Conservation (phyloP, 441 rosid species). For the Lepidium campestre region DNA sequence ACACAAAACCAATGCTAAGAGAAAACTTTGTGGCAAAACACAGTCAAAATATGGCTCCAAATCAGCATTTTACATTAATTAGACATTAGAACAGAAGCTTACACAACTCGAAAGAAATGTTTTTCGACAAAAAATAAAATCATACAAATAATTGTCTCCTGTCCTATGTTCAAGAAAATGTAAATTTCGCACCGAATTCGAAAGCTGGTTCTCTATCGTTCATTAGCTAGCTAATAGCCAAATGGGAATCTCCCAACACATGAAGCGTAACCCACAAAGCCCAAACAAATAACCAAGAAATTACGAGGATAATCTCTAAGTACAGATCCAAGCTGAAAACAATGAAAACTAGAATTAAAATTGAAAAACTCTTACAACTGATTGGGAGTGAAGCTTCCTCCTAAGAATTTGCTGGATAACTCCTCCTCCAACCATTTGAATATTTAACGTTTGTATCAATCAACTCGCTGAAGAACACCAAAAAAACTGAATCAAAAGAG, state of each 20-base stretch:
- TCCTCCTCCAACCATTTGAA: slow-evolving; percentile 88
- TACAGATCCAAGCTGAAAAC: slow-evolving; percentile 11
- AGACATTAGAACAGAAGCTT: background rate
- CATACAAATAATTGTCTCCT: background rate
- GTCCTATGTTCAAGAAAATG: background rate
- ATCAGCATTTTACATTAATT: background rate
- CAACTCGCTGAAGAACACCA: slow-evolving; percentile 17
- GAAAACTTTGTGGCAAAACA: background rate
- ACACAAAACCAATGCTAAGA: background rate
- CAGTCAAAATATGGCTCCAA: background rate
- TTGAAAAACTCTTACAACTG: slow-evolving; percentile 42
- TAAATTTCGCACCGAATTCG: background rate
- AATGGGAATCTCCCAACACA: background rate
- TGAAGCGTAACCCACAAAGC: background rate
- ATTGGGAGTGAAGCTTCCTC: slow-evolving; percentile 69
- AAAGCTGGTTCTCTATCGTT: background rate
- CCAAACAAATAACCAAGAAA: background rate
- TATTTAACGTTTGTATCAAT: slow-evolving; percentile 28
- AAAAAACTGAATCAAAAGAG: background rate
- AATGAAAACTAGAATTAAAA: background rate
- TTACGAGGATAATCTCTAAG: background rate
- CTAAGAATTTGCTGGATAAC: slow-evolving; percentile 84
- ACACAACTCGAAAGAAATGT: background rate
- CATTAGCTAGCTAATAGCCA: background rate
- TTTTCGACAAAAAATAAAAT: background rate